Conservation (phyloP, 208 protist genomes). For the Crithidia thermophila region DNA sequence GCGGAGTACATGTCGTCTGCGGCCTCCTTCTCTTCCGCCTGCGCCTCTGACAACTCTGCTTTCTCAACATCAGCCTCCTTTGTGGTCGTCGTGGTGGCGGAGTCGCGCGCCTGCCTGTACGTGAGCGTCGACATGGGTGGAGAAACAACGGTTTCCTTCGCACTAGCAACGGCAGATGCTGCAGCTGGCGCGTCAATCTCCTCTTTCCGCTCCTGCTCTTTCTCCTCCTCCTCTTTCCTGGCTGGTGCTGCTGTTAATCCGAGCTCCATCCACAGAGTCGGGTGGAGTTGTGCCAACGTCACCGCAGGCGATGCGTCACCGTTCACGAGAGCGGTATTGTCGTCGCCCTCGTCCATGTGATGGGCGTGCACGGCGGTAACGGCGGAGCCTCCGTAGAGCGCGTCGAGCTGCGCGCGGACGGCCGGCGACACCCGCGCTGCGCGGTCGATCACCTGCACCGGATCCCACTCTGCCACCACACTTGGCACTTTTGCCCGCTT, state of each 20-base stretch:
- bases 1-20: constrained; percentile 9
- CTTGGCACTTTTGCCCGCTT: neutral
- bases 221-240: neutral
- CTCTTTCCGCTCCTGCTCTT: too few relatives aligned
- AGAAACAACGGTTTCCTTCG: neutral
- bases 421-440: constrained; percentile 20
- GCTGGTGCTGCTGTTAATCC: constrained; percentile 3
- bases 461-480: constrained; percentile 26
- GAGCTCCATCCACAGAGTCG: constrained; percentile 21
- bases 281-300: constrained; percentile 20
- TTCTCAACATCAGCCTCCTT: too few relatives aligned
- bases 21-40: too few relatives aligned
- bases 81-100: too few relatives aligned
- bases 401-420: constrained; percentile 22
- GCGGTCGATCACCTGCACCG: constrained; percentile 25
- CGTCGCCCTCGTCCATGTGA: constrained; percentile 11
- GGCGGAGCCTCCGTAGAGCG: constrained; percentile 30
- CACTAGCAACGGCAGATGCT: too few relatives aligned
- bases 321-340: constrained; percentile 4
- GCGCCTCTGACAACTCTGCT: too few relatives aligned
- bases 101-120: too few relatives aligned
- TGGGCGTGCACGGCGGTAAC: constrained; percentile 28
- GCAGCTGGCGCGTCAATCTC: too few relatives aligned
- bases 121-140: too few relatives aligned
- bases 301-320: neutral